phyloP scores from a whole-genome alignment of 2,329 filamentous ascomycete genomes.

The Colletotrichum orchidophilum region DNA sequence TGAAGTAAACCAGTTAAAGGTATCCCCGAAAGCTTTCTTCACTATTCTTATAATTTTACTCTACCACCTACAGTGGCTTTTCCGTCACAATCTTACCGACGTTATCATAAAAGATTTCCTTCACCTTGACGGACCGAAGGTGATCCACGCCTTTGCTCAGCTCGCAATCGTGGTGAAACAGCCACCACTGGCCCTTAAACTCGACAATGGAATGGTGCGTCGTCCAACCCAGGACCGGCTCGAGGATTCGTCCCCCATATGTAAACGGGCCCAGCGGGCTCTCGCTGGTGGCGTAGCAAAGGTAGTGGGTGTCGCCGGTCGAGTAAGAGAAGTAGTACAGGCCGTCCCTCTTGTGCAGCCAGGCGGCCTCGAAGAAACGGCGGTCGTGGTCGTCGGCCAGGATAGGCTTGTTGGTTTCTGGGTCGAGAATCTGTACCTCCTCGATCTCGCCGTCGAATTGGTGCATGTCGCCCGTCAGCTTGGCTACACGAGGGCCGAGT shows the following conservation, averaged over 20 bases:
- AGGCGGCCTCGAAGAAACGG: slow-evolving; percentile 83
- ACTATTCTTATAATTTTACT: not conserved
- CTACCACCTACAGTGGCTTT: slow-evolving; percentile 42
- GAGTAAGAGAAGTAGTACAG: slow-evolving; percentile 82
- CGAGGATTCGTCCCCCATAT: slow-evolving; percentile 75
- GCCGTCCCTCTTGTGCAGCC: slow-evolving; percentile 78
- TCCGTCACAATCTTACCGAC: slow-evolving; percentile 67
- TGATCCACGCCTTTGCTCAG: slow-evolving; percentile 76
- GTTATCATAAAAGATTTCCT: slow-evolving; percentile 77
- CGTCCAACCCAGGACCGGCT: slow-evolving; percentile 83
- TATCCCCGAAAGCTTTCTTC: not conserved
- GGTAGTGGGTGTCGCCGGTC: slow-evolving; percentile 80
- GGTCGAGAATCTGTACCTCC: slow-evolving; percentile 72
- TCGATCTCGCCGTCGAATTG: slow-evolving; percentile 63
- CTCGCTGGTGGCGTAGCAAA: slow-evolving; percentile 74
- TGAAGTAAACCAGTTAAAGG: not conserved
- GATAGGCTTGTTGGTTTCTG: slow-evolving; percentile 67
- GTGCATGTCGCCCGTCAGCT: slow-evolving; percentile 72
- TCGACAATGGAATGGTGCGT: slow-evolving; percentile 84
- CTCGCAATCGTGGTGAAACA: slow-evolving; percentile 81
- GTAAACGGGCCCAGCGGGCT: slow-evolving; percentile 77
- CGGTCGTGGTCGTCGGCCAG: slow-evolving; percentile 75
- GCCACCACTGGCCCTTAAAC: slow-evolving; percentile 75
- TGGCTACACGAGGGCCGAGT: slow-evolving; percentile 73
- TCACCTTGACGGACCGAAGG: slow-evolving; percentile 76